Conservation (phyloP, 1,139 yeast species). For the Starmera stellimalicola region DNA sequence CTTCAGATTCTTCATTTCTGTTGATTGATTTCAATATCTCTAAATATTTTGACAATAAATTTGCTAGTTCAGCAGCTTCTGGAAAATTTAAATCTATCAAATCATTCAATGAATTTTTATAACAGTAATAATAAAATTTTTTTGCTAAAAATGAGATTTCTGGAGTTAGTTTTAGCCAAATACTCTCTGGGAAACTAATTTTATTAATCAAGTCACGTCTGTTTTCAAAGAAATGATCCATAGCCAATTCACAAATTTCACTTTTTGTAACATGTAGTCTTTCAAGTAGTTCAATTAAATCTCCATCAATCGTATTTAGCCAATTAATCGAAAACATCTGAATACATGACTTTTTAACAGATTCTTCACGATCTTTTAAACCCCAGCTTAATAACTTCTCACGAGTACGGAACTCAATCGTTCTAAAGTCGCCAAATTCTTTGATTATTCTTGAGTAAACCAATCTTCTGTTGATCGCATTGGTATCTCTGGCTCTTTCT, state of each 20-base stretch:
- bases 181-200: conserved; percentile 46
- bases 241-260: conserved; percentile 55
- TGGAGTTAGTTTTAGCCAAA: conserved; percentile 65
- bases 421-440: conserved; percentile 58
- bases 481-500: conserved; percentile 78
- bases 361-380: conserved; percentile 70
- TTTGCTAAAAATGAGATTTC: conserved; percentile 70
- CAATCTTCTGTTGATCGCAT: conserved; percentile 59
- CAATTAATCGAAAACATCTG: conserved; percentile 64
- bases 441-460: conserved; percentile 64
- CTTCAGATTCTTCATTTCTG: conserved; percentile 37
- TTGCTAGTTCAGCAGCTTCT: conserved; percentile 68
- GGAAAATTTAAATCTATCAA: conserved; percentile 68
- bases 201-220: conserved; percentile 54
- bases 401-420: conserved; percentile 48
- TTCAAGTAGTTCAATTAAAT: conserved; percentile 63
- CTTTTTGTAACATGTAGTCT: conserved; percentile 60
- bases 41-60: conserved; percentile 43
- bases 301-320: conserved; percentile 62
- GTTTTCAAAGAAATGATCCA: conserved; percentile 50
- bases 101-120: conserved; percentile 40
- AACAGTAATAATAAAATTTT: conserved; percentile 57
- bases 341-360: conserved; percentile 64
- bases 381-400: conserved; percentile 77
- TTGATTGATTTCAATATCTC: conserved; percentile 32